A percentile compares a stretch with the other conserved stretches of the same genome.
Conservation (phyloP, 176 grass and related monocot genomes). For the Triticum urartu region DNA sequence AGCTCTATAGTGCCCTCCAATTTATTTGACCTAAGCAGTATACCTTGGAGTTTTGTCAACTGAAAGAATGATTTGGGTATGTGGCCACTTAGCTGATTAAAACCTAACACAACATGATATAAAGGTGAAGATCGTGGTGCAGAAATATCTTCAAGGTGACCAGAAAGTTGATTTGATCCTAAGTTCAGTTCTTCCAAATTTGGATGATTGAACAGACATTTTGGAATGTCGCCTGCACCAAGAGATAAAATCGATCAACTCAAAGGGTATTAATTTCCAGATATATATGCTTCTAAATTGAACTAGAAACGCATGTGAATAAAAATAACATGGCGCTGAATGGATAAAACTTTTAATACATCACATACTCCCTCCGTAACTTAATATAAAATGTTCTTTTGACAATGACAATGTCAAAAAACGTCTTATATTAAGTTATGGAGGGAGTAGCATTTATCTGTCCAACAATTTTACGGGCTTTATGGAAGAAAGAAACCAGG, state of each 20-base stretch:
- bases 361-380: no score
- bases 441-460: no score
- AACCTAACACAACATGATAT: fast-evolving
- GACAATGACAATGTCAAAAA: no score
- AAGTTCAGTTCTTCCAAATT: fast-evolving
- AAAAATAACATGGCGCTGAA: not conserved
- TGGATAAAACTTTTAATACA: no score
- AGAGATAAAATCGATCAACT: not conserved
- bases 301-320: not conserved
- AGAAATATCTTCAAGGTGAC: constrained; percentile 3
- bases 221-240: constrained; percentile 13
- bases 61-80: constrained; percentile 37
- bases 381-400: no score
- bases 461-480: no score
- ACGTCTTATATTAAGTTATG: no score
- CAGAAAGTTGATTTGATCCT: not conserved
- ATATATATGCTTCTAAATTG: not conserved
- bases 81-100: constrained; percentile 7
- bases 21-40: not conserved
- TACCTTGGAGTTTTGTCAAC: fast-evolving
- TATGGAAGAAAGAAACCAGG: no score
- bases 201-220: constrained; percentile 10
- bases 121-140: not conserved
- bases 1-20: constrained; percentile 26
- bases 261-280: not conserved